Conservation (phyloP, 2,329 filamentous ascomycete species). For the Dendrostoma leiphaemia region DNA sequence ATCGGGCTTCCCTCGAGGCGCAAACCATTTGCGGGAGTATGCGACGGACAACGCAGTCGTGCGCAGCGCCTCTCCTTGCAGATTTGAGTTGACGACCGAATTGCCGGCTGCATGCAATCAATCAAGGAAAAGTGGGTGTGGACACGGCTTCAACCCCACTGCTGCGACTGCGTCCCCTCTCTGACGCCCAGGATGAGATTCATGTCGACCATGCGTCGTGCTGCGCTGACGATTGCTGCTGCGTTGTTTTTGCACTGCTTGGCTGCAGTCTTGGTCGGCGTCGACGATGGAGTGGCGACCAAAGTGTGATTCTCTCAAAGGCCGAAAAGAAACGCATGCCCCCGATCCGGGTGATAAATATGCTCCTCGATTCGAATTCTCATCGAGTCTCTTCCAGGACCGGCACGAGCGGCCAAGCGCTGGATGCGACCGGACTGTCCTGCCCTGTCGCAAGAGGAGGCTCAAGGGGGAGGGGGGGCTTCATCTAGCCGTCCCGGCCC, state of each 20-base stretch:
- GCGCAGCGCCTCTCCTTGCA: background rate
- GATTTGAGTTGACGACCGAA: background rate
- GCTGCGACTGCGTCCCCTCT: background rate
- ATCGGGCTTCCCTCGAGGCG: constrained; percentile 15
- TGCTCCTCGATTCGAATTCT: too few relatives aligned
- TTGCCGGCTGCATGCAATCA: constrained; percentile 6
- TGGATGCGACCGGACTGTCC: constrained; percentile 16
- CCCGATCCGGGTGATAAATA: too few relatives aligned
- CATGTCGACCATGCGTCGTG: constrained; percentile 2
- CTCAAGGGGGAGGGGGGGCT: constrained; percentile 12
- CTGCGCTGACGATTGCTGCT: background rate
- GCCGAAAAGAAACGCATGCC: background rate
- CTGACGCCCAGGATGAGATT: constrained; percentile 8
- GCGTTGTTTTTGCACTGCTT: too few relatives aligned
- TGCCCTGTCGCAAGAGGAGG: constrained; percentile 5
- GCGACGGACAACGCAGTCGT: background rate
- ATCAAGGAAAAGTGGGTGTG: constrained; percentile 9
- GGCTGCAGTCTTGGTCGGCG: background rate
- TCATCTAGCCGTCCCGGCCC: background rate
- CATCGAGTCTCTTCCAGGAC: background rate
- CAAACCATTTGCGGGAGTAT: background rate
- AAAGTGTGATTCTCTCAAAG: background rate
- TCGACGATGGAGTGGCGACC: background rate
- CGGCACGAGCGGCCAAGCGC: constrained; percentile 3
- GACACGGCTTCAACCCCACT: constrained; percentile 6